Conservation (phyloP, 345 rosid genomes). For the Garcia nutans region DNA sequence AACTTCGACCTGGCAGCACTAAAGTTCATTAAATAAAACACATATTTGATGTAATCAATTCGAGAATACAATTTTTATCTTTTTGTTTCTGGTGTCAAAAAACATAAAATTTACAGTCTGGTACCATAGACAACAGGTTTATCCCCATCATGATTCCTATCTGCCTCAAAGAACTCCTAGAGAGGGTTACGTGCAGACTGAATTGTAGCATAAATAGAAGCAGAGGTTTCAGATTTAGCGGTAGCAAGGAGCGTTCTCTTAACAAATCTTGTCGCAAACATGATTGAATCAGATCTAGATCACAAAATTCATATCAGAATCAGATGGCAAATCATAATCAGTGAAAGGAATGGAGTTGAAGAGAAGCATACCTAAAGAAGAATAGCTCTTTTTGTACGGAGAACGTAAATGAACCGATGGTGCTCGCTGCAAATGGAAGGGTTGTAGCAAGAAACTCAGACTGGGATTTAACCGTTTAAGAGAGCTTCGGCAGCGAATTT, state of each 20-base stretch:
- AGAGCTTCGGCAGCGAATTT: no score
- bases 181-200: constrained; percentile 54
- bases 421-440: no score
- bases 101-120: not conserved
- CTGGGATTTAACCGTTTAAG: no score
- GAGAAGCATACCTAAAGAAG: no score
- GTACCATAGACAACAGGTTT: constrained; percentile 75
- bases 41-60: not conserved
- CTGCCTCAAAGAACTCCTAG: constrained; percentile 78
- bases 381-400: no score
- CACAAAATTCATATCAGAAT: no score
- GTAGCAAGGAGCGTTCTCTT: constrained; percentile 63
- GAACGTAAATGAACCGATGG: no score
- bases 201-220: constrained; percentile 48
- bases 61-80: not conserved
- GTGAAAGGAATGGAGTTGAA: no score
- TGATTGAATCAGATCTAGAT: constrained; percentile 26
- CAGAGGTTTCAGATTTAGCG: constrained; percentile 58
- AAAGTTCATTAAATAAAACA: constrained; percentile 2
- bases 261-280: constrained; percentile 62
- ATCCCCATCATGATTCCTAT: constrained; percentile 63
- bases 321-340: no score
- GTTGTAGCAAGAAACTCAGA: no score
- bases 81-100: not conserved
- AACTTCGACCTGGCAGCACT: constrained; percentile 68